A percentile compares a stretch with the other conserved stretches of the same genome.
phyloP scores from a whole-genome alignment of 2,329 filamentous ascomycete species.

The Aspergillus hiratsukae region DNA sequence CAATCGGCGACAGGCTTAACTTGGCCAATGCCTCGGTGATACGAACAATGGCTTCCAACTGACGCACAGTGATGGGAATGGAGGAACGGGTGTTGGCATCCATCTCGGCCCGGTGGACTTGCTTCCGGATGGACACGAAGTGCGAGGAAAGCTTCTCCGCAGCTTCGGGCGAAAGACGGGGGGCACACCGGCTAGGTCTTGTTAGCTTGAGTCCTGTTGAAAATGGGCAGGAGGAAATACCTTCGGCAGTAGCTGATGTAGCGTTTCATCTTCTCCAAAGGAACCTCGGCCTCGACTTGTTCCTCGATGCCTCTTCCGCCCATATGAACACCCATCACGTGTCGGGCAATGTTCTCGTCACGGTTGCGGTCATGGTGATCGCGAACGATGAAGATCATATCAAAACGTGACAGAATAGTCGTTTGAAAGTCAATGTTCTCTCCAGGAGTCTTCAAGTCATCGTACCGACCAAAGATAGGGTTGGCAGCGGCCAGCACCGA shows the following conservation, averaged over 20 bases:
- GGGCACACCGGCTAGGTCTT: conserved; percentile 71
- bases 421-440: conserved; percentile 99
- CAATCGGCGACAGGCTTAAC: conserved; percentile 76
- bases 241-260: conserved; percentile 97
- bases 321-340: conserved; percentile 98
- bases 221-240: conserved; percentile 49
- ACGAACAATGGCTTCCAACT: conserved; percentile 93
- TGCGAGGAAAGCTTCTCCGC: conserved; percentile 95
- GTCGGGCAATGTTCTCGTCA: conserved; percentile 89
- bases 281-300: conserved; percentile 77
- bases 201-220: conserved; percentile 10
- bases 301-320: conserved; percentile 79
- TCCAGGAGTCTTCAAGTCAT: conserved; percentile 94
- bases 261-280: conserved; percentile 93
- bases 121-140: conserved; percentile 91
- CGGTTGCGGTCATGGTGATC: conserved; percentile 87
- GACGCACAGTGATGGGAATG: conserved; percentile 95
- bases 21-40: conserved; percentile 96
- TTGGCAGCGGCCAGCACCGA: conserved; percentile 95
- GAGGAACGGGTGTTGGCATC: conserved; percentile 86
- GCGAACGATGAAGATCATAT: conserved; percentile 99
- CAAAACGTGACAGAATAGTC: conserved; percentile 94
- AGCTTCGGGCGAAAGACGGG: conserved; percentile 81
- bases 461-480: conserved; percentile 95
- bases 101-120: conserved; percentile 86